phyloP scores from a whole-genome alignment of 306 rosid genomes.

The Cicer cuneatum region DNA sequence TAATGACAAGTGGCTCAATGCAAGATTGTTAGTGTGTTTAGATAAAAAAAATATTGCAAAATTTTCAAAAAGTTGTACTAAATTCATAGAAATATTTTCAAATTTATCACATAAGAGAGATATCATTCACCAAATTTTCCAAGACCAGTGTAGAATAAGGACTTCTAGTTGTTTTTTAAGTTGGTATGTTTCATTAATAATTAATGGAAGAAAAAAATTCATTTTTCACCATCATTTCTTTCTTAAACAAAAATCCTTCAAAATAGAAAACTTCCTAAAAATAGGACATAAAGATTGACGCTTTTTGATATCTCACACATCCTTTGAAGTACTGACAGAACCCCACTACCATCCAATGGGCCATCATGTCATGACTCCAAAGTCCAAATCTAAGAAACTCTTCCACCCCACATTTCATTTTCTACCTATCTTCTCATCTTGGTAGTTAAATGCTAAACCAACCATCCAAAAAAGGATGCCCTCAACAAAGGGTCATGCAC shows the following conservation, averaged over 20 bases:
- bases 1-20: no score
- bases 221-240: not conserved
- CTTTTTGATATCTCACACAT: not conserved
- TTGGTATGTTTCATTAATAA: not conserved
- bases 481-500: slow-evolving; percentile 39
- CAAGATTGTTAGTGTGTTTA: no score
- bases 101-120: not conserved
- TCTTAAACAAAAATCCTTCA: not conserved
- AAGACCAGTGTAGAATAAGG: slow-evolving; percentile 6
- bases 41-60: no score
- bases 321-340: slow-evolving; percentile 26
- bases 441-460: slow-evolving; percentile 29
- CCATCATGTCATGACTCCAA: slow-evolving; percentile 27
- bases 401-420: slow-evolving; percentile 45
- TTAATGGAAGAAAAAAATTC: not conserved
- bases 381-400: slow-evolving; percentile 39
- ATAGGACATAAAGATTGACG: not conserved
- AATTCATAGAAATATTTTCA: not conserved
- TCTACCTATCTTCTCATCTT: slow-evolving; percentile 30
- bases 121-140: slow-evolving; percentile 9
- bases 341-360: slow-evolving; percentile 32
- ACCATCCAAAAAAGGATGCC: slow-evolving; percentile 39
- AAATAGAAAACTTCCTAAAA: not conserved
- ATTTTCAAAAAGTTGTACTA: not conserved
- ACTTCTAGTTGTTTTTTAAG: not conserved